Evolutionary conservation across 345 rosid genomes (phyloP).

Genomic region (Eucalyptus curtisii): DNA sequence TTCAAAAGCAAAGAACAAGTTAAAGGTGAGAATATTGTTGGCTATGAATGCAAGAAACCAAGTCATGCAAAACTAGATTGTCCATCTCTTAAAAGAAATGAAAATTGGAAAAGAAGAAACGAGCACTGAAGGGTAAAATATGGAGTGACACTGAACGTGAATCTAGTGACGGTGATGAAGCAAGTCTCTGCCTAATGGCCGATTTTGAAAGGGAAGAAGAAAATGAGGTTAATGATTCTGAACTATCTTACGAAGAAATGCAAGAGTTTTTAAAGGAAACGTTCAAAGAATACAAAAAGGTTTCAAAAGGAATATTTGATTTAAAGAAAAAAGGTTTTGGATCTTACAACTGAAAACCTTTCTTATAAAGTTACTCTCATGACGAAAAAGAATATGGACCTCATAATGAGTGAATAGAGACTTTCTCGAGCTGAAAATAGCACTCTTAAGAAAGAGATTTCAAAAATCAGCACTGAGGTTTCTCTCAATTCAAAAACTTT

Average conservation of each 20-base stretch:
- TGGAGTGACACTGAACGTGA: no score
- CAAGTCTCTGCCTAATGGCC: neutral
- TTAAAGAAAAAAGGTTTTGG: no score
- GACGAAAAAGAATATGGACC: neutral
- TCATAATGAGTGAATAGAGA: neutral
- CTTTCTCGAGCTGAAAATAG: neutral
- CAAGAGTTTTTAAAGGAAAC: neutral
- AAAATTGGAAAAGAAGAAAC: no score
- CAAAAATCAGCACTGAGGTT: fast-evolving
- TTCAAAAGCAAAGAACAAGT: no score
- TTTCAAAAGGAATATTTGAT: no score
- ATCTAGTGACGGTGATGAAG: neutral
- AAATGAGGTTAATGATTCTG: neutral
- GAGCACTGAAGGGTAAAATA: no score
- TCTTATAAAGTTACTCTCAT: neutral
- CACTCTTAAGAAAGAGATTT: neutral
- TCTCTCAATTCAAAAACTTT: neutral
- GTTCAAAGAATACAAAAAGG: neutral
- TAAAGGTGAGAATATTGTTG: no score
- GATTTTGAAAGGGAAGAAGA: neutral
- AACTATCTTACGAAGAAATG: neutral
- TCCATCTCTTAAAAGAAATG: no score
- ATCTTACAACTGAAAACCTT: no score
- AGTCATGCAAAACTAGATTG: no score
- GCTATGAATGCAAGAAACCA: no score